Evolutionary conservation across 495 filamentous ascomycete species (phyloP), one percentile per base, ranked within the genome.

Genomic region (Alectoria sarmentosa): DNA sequence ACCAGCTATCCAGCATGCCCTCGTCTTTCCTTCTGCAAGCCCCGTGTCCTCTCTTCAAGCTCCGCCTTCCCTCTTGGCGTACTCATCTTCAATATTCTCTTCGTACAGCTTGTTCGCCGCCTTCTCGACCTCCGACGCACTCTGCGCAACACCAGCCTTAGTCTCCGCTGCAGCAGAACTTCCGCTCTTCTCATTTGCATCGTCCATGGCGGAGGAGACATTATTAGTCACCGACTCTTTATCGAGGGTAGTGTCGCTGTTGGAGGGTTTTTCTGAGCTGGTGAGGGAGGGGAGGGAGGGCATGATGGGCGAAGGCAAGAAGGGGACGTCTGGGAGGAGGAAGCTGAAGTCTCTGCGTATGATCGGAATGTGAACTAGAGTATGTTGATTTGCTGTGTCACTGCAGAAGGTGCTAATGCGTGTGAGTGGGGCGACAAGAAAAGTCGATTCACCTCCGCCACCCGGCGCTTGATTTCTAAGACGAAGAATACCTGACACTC

Each of bases 41-140:
- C 48, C 26, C 17, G 14, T 10, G 30, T 26, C 23, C 8, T 9
- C 2, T 8, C 39, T 26, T 66, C 60, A 76, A 54, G 74, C 74
- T 62, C 74, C 74, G 10, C 74, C 74, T 55, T 76, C 74, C n/a
- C 74, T 61, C 65, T 76, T 76, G 26, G 74, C 74, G 63, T 76
- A 76, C 55, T 76, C 74, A 15, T 76, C 73, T 61, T 73, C 71
- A 10, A 76, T 74, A 26, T 62, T 69, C 58, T 71, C 64, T 26
- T 71, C 69, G 32, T 67, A 69, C 15, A 67, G 28, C 59, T 69
- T 69, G 32, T 67, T 62, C 34, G 69, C 69, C 8, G 67, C 66
- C 38, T 63, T 64, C 49, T 66, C 65, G 23, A 66, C 67, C 46
- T 69, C 64, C n/a, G 63, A 67, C 30, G 67, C 65, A 23, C 48